Base-by-base conservation (phyloP, 2,329 filamentous ascomycete species). In the Aureobasidium sp. region DNA sequence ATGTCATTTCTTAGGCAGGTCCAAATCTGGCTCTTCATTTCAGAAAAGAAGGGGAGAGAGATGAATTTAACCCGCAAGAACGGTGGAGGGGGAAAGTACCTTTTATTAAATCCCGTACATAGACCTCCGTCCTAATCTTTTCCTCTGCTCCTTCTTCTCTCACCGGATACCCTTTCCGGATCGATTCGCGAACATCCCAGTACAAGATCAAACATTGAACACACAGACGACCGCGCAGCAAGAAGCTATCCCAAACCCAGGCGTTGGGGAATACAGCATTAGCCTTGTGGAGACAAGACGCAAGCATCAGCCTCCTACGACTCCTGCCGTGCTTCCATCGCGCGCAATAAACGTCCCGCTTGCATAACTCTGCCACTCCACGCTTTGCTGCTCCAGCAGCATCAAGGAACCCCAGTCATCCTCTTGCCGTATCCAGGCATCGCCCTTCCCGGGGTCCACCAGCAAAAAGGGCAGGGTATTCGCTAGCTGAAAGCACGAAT, bases 161-260 rank as follows among this genome's bases (percentile, higher is more conserved):
- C 11, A n/a, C 2, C 6, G 14, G n/a, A 13, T 7, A 5, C 51
- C 27, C 9, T 6, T 21, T 45, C 29, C 11, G 29, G 39, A 36
- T 10, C 25, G 29, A 57, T 57, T 57, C 27, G 39, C 53, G 53
- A 57, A 21, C 29, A 44, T n/a, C 36, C 34, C 53, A 2, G 2
- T 14, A 21, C 37, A 53, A 34, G 34, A 39, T 27, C 49, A 34
- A 53, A 27, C 37, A 53, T 21, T 5, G 10, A 32, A 50, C 49
- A 57, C 53, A 57, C 53, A 57, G 53, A 57, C 53, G 53, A 57
- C 53, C 41, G 21, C 53, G 53, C 53, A 55, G 51, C 51, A 54
- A 29, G 11, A n/a, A 1, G 21, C 21, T 37, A 54, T 32, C 13
- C 49, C 11, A 51, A 21, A 42, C n/a, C 37, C 50, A 25, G 50